A percentile compares a stretch with the other conserved stretches of the same genome.
Evolutionary conservation across 2,329 filamentous ascomycete genomes (phyloP).

Genomic region (Trichoderma semiorbis): DNA sequence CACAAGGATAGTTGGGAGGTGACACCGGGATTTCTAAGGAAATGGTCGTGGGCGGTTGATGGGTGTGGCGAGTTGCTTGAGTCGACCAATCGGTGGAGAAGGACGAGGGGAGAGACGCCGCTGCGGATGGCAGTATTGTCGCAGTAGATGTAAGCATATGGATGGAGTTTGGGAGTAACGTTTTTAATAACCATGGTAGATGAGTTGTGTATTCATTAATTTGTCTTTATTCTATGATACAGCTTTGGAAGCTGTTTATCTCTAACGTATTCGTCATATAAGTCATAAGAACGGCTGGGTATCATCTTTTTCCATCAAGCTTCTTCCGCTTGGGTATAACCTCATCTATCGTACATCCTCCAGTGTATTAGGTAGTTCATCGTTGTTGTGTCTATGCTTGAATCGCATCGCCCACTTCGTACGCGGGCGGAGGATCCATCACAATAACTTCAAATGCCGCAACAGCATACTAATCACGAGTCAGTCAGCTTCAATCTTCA

Average conservation of each 20-base stretch:
- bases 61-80: conserved; percentile 24
- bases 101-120: conserved; percentile 22
- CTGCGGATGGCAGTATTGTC: not conserved
- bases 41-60: conserved; percentile 24
- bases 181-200: not conserved
- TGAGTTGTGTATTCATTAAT: not conserved
- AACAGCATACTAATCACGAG: not conserved
- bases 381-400: not conserved
- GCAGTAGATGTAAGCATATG: not conserved
- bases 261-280: not conserved
- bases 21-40: conserved; percentile 24
- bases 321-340: not conserved
- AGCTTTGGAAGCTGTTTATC: not conserved
- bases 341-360: not conserved
- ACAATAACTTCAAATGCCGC: not conserved
- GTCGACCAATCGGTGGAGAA: conserved; percentile 24
- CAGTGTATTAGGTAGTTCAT: not conserved
- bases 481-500: not conserved
- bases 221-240: not conserved
- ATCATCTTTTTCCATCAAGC: not conserved
- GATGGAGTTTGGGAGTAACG: not conserved
- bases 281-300: not conserved
- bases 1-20: conserved; percentile 24
- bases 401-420: conserved; percentile 1
- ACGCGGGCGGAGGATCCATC: conserved; percentile 12